phyloP scores from a whole-genome alignment of 257 asterid species.

The Echites panduratus region DNA sequence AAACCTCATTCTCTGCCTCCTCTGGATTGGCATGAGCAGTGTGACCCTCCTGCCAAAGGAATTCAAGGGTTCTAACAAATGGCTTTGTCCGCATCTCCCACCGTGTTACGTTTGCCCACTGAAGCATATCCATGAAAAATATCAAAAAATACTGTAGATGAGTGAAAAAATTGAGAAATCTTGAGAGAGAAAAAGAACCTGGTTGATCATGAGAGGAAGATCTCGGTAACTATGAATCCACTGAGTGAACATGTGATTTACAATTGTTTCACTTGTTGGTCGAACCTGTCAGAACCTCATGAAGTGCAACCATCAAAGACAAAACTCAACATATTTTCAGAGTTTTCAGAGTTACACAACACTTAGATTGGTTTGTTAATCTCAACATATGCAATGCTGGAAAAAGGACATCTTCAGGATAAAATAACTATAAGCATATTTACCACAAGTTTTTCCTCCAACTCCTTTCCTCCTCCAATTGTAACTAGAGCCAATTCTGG shows the following conservation, averaged over 20 bases:
- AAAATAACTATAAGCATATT: constrained; percentile 19
- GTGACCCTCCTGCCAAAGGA: constrained; percentile 99
- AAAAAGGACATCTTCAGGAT: background rate
- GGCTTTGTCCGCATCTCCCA: constrained; percentile 99
- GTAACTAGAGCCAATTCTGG: constrained; percentile 96
- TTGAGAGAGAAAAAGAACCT: constrained; percentile 40
- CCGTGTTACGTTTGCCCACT: constrained; percentile 99
- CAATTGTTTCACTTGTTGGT: constrained; percentile 99
- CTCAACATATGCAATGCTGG: background rate
- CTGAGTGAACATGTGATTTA: constrained; percentile 98
- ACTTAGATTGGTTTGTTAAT: constrained; percentile 5
- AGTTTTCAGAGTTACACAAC: constrained; percentile 18
- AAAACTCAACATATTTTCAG: constrained; percentile 35
- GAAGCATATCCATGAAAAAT: constrained; percentile 16
- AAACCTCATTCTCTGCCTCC: constrained; percentile 96
- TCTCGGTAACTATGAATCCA: constrained; percentile 99
- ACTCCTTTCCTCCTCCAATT: constrained; percentile 98
- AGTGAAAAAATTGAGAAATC: constrained; percentile 12
- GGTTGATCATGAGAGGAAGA: constrained; percentile 97
- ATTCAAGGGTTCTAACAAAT: constrained; percentile 86
- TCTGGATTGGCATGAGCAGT: constrained; percentile 93
- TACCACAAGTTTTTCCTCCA: constrained; percentile 99
- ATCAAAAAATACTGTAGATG: constrained; percentile 4
- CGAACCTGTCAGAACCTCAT: constrained; percentile 99
- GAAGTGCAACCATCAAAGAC: constrained; percentile 56